Conservation (phyloP, 495 filamentous ascomycete species). For the Tuber borchii region DNA sequence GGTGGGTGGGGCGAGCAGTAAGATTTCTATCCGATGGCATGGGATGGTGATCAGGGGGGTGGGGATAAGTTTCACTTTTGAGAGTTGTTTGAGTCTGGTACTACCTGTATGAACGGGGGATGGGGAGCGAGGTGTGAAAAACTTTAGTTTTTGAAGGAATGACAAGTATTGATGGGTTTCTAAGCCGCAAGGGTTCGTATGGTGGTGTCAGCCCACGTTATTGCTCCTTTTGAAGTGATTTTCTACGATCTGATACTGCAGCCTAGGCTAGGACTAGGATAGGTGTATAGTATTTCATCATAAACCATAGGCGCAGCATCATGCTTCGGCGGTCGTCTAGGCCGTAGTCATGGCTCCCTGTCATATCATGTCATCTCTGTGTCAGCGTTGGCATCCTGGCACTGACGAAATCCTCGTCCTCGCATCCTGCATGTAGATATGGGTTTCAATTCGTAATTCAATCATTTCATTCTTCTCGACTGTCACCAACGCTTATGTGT, state of each 20-base stretch:
- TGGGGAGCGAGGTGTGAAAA: neutral
- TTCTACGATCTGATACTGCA: neutral
- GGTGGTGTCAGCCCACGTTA: neutral
- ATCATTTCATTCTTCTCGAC: too few species aligned
- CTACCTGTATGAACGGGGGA: neutral
- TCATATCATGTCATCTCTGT: neutral
- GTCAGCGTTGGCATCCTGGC: neutral
- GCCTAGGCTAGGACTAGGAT: neutral
- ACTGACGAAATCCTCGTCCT: too few species aligned
- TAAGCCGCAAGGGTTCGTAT: neutral
- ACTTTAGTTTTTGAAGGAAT: neutral
- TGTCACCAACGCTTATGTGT: neutral
- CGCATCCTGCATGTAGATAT: neutral
- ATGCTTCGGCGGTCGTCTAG: neutral
- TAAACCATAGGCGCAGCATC: neutral
- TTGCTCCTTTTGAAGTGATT: neutral
- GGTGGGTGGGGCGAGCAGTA: neutral
- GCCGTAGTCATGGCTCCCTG: neutral
- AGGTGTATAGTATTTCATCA: neutral
- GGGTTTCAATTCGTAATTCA: neutral
- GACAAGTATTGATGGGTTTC: neutral
- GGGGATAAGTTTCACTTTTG: neutral
- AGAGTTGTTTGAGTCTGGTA: neutral
- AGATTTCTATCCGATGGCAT: neutral
- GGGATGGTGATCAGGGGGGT: neutral